Base-by-base conservation (phyloP, 768 basidiomycete genomes). In the Tylopilus subfusipes region DNA sequence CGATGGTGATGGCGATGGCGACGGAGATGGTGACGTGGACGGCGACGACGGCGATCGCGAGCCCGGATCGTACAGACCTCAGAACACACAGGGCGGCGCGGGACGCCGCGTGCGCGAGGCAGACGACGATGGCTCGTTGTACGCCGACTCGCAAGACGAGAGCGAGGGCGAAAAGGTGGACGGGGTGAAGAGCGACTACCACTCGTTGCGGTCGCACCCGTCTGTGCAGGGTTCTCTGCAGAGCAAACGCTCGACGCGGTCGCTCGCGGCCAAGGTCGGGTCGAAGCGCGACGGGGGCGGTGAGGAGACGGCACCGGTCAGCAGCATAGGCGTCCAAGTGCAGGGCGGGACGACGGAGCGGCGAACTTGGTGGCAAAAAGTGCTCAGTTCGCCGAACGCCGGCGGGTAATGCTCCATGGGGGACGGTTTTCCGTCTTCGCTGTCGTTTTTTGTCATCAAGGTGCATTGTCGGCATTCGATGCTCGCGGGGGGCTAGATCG, bases 311-410 rank as follows among this genome's bases (percentile, higher is more conserved):
- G 34, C 22, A 2, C 14, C 38, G 1, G 8, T 44, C 30, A 48
- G 53, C 42, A 58, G 58, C 7, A 36, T 18, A 0, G 46, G 47
- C 1, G 38, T 50, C 14, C 56, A 19, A 36, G 29, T 44, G 6
- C 29, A 42, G 18, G 29, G 46, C 13, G 48, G 55, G 5, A 45
- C 42, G 30, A 43, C 45, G 10, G 70, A 66, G 43, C 68, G 59
- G 24, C 62, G 66, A n/a, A 54, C 57, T 19, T 69, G 68, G 68
- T 69, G 68, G 68, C 65, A 63, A 44, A 69, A 70, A 47, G 68
- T 71, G 42, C 58, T 70, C 18, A 57, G 48, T 44, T 33, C 61
- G 14, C 67, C 64, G 7, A 34, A n/a, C 21, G 11, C 27, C 25
- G 21, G 42, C 21, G 43, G 34, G 4, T 50, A 39, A 50, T 21